Percentiles rank a stretch among this genome's conserved stretches.
phyloP scores from a whole-genome alignment of 805 yeast species.

The Kuraishia borneana region DNA sequence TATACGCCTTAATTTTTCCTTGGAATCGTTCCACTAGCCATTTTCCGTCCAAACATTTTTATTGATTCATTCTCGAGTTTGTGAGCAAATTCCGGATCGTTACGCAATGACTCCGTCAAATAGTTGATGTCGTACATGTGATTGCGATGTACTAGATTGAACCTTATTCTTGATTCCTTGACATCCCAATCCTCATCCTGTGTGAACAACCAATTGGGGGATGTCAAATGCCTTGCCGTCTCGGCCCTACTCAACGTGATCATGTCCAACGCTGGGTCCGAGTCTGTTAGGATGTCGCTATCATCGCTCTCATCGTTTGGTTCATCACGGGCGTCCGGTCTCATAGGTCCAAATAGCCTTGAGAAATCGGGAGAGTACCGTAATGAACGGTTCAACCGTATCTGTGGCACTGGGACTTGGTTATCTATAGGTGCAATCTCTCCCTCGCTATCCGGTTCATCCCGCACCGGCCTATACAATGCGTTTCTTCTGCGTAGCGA shows the following conservation, averaged over 20 bases:
- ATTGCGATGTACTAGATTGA: slow-evolving; percentile 2
- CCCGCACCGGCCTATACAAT: not conserved
- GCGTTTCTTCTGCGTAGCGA: slow-evolving; percentile 1
- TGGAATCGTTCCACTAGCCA: slow-evolving; percentile 12
- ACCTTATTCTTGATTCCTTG: slow-evolving; percentile 3
- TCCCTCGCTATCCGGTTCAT: too few relatives aligned
- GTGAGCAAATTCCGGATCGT: slow-evolving; percentile 1
- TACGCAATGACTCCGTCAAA: not conserved
- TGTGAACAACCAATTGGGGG: not conserved
- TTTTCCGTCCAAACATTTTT: slow-evolving; percentile 9
- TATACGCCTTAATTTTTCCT: not conserved
- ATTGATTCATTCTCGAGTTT: slow-evolving; percentile 5
- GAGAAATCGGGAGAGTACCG: too few relatives aligned
- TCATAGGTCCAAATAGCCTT: too few relatives aligned
- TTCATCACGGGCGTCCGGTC: not conserved
- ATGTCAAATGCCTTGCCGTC: slow-evolving; percentile 1
- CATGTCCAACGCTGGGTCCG: slow-evolving; percentile 1
- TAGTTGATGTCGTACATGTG: not conserved
- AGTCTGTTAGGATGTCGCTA: slow-evolving; percentile 3
- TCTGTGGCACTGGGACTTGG: too few relatives aligned
- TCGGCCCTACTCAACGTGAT: not conserved
- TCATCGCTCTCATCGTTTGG: not conserved
- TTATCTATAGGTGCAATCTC: too few relatives aligned
- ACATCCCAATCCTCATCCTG: slow-evolving; percentile 4
- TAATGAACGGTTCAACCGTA: too few relatives aligned